Percentiles rank a stretch among this genome's conserved stretches.
These are phyloP conservation scores for Daldinia eschscholtzii DNA, from an alignment of 2,329 filamentous ascomycete genomes.

Conservation along the genomic window DNA sequence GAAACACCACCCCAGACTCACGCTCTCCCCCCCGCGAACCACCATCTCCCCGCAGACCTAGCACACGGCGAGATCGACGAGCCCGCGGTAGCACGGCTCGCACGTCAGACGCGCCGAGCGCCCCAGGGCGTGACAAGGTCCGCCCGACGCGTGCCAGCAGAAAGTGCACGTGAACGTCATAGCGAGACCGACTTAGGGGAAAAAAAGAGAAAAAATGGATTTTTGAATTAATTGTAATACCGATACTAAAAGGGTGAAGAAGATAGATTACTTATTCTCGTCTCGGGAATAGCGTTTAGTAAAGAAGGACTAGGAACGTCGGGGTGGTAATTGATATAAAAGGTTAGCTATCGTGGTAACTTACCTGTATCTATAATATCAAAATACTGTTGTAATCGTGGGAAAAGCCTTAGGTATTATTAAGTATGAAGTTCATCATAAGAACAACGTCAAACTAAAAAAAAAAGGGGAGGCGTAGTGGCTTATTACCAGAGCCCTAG, in stretches of 20 bases:
- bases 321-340: not conserved
- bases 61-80: conserved; percentile 68
- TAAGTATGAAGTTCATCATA: not conserved
- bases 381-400: not conserved
- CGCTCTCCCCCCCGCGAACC: conserved; percentile 65
- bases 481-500: not conserved
- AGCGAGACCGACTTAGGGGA: conserved; percentile 8
- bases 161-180: conserved; percentile 68
- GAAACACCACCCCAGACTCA: conserved; percentile 72
- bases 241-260: not conserved
- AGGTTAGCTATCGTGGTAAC: not conserved
- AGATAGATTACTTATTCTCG: not conserved
- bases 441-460: too few species aligned
- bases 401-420: not conserved
- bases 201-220: not conserved
- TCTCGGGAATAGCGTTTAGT: not conserved
- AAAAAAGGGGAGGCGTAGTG: not conserved
- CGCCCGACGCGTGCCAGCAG: conserved; percentile 61
- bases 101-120: conserved; percentile 64
- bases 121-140: conserved; percentile 59
- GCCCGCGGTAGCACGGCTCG: conserved; percentile 59
- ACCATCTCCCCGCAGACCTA: conserved; percentile 70
- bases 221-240: not conserved
- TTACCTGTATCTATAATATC: conserved; percentile 3
- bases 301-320: not conserved